Evolutionary conservation across 208 protist genomes (phyloP).

Genomic region (Leishmania lainsoni): DNA sequence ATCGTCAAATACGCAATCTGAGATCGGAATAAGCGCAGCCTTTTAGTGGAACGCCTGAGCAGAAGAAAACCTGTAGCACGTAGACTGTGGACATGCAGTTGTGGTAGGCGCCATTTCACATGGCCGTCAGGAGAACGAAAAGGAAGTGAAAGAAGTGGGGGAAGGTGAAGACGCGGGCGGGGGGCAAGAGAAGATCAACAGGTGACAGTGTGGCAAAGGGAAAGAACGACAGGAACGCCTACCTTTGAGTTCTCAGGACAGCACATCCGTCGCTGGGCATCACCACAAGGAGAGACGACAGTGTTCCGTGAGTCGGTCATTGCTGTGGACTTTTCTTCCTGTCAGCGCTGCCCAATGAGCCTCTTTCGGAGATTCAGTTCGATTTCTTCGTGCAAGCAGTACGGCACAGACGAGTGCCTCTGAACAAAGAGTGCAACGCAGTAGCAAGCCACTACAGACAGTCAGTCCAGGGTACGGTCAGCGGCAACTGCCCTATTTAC

Average conservation of each 20-base stretch:
- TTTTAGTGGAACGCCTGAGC: background rate
- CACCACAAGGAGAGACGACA: background rate
- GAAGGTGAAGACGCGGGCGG: background rate
- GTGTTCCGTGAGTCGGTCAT: background rate
- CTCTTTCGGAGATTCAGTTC: background rate
- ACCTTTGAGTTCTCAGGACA: background rate
- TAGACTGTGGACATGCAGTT: background rate
- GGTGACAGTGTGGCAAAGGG: background rate
- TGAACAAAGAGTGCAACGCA: background rate
- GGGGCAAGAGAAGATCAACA: background rate
- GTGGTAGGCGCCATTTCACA: background rate
- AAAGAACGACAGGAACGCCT: background rate
- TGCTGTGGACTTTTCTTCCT: background rate
- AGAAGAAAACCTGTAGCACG: background rate
- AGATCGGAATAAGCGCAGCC: background rate
- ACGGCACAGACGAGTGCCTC: background rate
- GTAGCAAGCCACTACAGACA: background rate
- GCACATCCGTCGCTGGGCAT: background rate
- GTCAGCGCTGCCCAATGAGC: too few relatives aligned
- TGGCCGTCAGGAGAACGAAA: background rate
- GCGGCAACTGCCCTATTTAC: background rate
- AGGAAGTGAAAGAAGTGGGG: background rate
- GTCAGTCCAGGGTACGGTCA: background rate
- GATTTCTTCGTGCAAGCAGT: background rate
- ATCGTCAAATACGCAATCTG: background rate